Base-by-base conservation (phyloP, 352 stramenopile genomes). In the Phytopythium cucurbitacearum region DNA sequence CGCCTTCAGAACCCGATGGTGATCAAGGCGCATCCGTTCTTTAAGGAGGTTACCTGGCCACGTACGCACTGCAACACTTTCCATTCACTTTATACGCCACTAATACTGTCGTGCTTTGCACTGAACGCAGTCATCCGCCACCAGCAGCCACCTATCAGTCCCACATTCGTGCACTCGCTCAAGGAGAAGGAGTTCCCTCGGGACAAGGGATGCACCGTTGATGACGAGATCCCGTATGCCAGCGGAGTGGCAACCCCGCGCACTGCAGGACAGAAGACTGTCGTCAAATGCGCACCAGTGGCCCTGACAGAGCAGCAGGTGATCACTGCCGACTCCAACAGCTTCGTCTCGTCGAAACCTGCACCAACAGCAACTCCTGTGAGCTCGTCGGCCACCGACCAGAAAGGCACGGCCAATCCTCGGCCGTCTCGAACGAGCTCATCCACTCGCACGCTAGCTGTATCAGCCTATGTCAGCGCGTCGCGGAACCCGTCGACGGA, bases 21-120 rank as follows among this genome's bases (percentile, higher is more conserved):
- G 33, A 97, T 98, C 55, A 93, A 97, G 73, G 71, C 73, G 34
- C 94, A 98, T 68, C 78, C 87, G 40, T 98, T 90, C 71, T 98
- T 98, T 66, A 67, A 67, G 47, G 72, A 80, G 7, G 55, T 94
- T n/a, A 77, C 95, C 46, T 97, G 87, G 86, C 82, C 96, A 55
- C 60, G 76, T 65, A 84, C 88, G 67, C 59, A n/a, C 1, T 12
- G 34, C n/a, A 35, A 12, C 11, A 16, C 15, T 34, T 4, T 40
- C 6, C 11, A 12, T 12, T 47, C 10, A 36, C 4, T 13, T 32
- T 10, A 51, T 37, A 21, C 36, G 35, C 33, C 44, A 40, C n/a
- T 35, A 32, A 41, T 49, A 40, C 1, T 33, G 21, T 40, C 34
- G 32, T 53, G 33, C 11, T 28, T 15, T 38, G 10, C 38, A 28